Conservation (phyloP, 805 yeast genomes). For the Clavispora santaluciae region DNA sequence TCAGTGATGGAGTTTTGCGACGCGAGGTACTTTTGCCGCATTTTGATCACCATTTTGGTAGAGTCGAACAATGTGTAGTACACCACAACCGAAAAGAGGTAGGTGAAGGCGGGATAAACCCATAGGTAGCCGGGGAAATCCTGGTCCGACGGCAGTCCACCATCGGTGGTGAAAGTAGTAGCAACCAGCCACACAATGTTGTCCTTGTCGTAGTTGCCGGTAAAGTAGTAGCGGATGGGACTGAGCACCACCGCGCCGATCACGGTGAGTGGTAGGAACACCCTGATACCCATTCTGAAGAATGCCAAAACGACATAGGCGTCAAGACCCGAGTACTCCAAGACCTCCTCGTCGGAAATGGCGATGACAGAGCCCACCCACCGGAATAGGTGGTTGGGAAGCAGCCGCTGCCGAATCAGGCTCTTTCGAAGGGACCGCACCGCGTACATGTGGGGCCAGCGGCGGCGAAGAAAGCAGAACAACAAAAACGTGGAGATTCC, state of each 20-base stretch:
- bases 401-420: slow-evolving; percentile 27
- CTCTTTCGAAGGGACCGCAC: slow-evolving; percentile 47
- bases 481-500: slow-evolving; percentile 43
- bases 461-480: slow-evolving; percentile 48
- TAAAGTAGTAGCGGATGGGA: slow-evolving; percentile 35
- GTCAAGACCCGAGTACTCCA: slow-evolving; percentile 22
- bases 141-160: slow-evolving; percentile 24
- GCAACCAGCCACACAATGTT: slow-evolving; percentile 17
- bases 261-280: slow-evolving; percentile 17
- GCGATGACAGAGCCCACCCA: slow-evolving; percentile 23
- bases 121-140: slow-evolving; percentile 43
- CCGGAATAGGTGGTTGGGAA: slow-evolving; percentile 34
- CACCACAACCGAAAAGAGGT: slow-evolving; percentile 46
- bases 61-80: slow-evolving; percentile 41
- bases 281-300: slow-evolving; percentile 29
- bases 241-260: slow-evolving; percentile 28
- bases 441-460: slow-evolving; percentile 56
- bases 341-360: slow-evolving; percentile 22
- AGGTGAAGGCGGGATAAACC: slow-evolving; percentile 54
- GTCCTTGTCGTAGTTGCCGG: slow-evolving; percentile 42
- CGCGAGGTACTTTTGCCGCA: slow-evolving; percentile 55
- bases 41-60: slow-evolving; percentile 45
- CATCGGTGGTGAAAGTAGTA: slow-evolving; percentile 4
- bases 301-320: slow-evolving; percentile 36
- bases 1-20: slow-evolving; percentile 57